These are phyloP conservation scores for Macrophomina tecta DNA, from an alignment of 2,329 filamentous ascomycete genomes.

Conservation along the genomic window DNA sequence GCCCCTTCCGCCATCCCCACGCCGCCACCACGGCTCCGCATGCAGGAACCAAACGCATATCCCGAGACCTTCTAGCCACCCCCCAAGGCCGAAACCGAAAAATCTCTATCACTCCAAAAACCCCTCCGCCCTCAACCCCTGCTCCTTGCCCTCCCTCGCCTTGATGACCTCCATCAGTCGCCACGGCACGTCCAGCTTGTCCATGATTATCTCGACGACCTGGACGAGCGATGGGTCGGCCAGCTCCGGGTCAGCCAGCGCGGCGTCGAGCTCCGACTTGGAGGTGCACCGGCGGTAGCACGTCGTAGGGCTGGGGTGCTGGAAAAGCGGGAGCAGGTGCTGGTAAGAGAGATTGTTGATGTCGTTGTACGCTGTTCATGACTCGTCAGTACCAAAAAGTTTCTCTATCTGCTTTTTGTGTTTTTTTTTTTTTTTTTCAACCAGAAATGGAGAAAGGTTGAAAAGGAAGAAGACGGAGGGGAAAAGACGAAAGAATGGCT, in stretches of 20 bases:
- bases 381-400: neutral
- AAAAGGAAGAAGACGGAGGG: neutral
- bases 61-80: no score
- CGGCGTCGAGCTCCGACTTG: slow-evolving; percentile 45
- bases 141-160: slow-evolving; percentile 41
- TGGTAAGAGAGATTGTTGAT: slow-evolving; percentile 48
- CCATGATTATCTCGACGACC: slow-evolving; percentile 51
- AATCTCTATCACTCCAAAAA: slow-evolving; percentile 33
- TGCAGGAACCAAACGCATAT: no score
- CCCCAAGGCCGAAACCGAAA: no score
- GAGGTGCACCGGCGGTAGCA: slow-evolving; percentile 47
- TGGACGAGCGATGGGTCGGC: slow-evolving; percentile 42
- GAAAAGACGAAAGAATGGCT: neutral
- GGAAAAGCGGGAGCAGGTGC: slow-evolving; percentile 49
- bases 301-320: slow-evolving; percentile 38
- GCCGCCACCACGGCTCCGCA: no score
- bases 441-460: neutral
- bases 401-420: neutral
- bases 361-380: slow-evolving; percentile 44
- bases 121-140: slow-evolving; percentile 47
- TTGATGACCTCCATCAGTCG: slow-evolving; percentile 43
- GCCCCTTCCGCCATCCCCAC: no score
- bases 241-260: slow-evolving; percentile 40
- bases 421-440: neutral
- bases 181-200: slow-evolving; percentile 49